Evolutionary conservation across 1,284 basidiomycete genomes (phyloP).

Genomic region (Xerocomus tenax): DNA sequence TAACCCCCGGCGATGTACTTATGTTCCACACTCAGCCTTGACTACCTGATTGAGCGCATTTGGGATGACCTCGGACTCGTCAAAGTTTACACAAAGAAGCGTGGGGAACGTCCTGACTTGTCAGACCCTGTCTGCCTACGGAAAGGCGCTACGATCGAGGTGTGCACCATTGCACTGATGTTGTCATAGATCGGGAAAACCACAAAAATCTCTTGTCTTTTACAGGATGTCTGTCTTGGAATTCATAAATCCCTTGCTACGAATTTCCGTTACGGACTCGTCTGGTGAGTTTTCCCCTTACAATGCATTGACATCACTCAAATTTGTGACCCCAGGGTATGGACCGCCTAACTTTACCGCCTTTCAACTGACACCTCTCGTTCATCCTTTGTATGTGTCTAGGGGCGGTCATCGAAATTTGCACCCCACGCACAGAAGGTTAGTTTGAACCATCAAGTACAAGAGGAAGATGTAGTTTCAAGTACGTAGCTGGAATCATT

Average conservation of each 20-base stretch:
- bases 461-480: slow-evolving; percentile 91
- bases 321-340: slow-evolving; percentile 17
- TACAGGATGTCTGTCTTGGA: slow-evolving; percentile 77
- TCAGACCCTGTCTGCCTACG: slow-evolving; percentile 89
- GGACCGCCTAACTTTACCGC: slow-evolving; percentile 3
- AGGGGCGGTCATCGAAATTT: slow-evolving; percentile 88
- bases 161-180: slow-evolving; percentile 21
- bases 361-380: slow-evolving; percentile 17
- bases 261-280: slow-evolving; percentile 88
- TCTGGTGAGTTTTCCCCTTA: slow-evolving; percentile 53
- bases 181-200: neutral
- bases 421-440: slow-evolving; percentile 90
- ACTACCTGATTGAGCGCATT: slow-evolving; percentile 81
- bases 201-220: neutral
- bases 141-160: slow-evolving; percentile 89
- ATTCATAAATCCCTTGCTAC: slow-evolving; percentile 84
- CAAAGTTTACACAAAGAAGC: slow-evolving; percentile 93
- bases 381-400: slow-evolving; percentile 10
- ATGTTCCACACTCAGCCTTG: slow-evolving; percentile 46
- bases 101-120: slow-evolving; percentile 88
- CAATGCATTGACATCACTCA: neutral
- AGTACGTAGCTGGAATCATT: slow-evolving; percentile 46
- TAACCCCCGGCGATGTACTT: neutral
- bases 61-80: slow-evolving; percentile 85
- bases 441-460: slow-evolving; percentile 78